phyloP scores from a whole-genome alignment of 2,329 filamentous ascomycete species.

The Zymoseptoria tritici region DNA sequence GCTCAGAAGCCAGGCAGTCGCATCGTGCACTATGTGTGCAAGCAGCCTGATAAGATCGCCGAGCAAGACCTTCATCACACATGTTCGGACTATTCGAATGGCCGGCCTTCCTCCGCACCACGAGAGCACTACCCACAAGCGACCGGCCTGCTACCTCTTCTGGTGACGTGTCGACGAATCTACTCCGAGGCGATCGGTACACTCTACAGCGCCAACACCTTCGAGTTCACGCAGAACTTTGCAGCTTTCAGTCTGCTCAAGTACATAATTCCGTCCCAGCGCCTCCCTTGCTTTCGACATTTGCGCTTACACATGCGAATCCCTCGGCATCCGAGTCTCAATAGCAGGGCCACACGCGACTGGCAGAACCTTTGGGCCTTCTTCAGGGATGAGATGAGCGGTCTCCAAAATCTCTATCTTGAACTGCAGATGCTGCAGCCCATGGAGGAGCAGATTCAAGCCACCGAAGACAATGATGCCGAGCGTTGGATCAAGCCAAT shows the following conservation, averaged over 20 bases:
- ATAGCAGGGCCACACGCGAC: constrained; percentile 24
- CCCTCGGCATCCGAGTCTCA: constrained; percentile 26
- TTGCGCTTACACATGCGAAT: constrained; percentile 26
- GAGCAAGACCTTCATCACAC: constrained; percentile 17
- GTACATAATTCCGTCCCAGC: constrained; percentile 23
- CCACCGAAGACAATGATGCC: constrained; percentile 20
- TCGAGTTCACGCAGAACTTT: constrained; percentile 28
- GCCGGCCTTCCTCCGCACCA: constrained; percentile 14
- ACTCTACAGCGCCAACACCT: constrained; percentile 28
- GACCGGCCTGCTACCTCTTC: constrained; percentile 22
- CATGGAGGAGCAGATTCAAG: constrained; percentile 22
- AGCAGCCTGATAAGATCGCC: constrained; percentile 19
- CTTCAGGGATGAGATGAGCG: constrained; percentile 25
- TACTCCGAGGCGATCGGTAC: constrained; percentile 26
- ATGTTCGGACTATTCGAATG: constrained; percentile 18
- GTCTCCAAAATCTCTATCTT: constrained; percentile 23
- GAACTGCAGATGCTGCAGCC: constrained; percentile 24
- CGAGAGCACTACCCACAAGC: constrained; percentile 14
- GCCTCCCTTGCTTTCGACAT: constrained; percentile 22
- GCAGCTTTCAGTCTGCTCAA: constrained; percentile 27
- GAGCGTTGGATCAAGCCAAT: constrained; percentile 26
- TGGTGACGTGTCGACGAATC: constrained; percentile 25
- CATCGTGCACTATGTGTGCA: constrained; percentile 23
- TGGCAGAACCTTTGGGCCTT: constrained; percentile 27
- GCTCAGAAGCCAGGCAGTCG: constrained; percentile 19